Evolutionary conservation across 2,329 filamentous ascomycete genomes (phyloP).

Genomic region (Acarospora socialis): DNA sequence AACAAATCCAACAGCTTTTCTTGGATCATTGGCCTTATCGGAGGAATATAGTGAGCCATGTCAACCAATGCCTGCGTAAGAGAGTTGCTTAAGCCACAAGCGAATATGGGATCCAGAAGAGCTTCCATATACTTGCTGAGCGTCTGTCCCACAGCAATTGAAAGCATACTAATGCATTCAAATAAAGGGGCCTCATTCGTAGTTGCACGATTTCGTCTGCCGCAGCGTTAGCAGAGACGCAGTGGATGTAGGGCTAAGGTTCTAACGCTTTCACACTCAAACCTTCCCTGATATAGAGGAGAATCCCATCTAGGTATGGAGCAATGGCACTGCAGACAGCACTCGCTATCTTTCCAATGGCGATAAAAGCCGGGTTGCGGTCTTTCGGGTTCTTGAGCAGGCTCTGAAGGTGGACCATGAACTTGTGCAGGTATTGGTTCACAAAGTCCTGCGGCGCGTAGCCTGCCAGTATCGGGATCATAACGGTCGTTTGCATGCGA

Average conservation of each 20-base stretch:
- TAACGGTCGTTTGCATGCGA: slow-evolving; percentile 72
- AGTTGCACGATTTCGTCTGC: slow-evolving; percentile 39
- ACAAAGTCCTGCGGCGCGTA: slow-evolving; percentile 89
- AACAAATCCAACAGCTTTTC: slow-evolving; percentile 89
- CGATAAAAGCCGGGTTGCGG: slow-evolving; percentile 82
- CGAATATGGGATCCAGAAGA: slow-evolving; percentile 88
- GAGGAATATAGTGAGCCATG: slow-evolving; percentile 97
- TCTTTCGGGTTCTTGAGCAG: slow-evolving; percentile 94
- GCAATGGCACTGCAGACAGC: slow-evolving; percentile 91
- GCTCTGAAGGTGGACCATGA: slow-evolving; percentile 89
- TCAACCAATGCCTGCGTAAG: slow-evolving; percentile 92
- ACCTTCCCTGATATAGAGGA: slow-evolving; percentile 86
- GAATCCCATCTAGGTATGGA: slow-evolving; percentile 84
- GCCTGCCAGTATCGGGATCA: slow-evolving; percentile 83
- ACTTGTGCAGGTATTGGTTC: slow-evolving; percentile 74
- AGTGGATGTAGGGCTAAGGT: not conserved
- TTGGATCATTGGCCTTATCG: slow-evolving; percentile 83
- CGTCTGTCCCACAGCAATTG: slow-evolving; percentile 87
- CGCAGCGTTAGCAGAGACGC: slow-evolving; percentile 19
- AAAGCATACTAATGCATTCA: slow-evolving; percentile 92
- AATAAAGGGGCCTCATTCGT: slow-evolving; percentile 65
- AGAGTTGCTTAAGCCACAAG: slow-evolving; percentile 84
- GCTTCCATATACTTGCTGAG: slow-evolving; percentile 98
- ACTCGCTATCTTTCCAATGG: slow-evolving; percentile 91
- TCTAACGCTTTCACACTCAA: slow-evolving; percentile 60